Evolutionary conservation across 192 early-diverging fungal species (phyloP).

Genomic region (Martensiomyces pterosporus): DNA sequence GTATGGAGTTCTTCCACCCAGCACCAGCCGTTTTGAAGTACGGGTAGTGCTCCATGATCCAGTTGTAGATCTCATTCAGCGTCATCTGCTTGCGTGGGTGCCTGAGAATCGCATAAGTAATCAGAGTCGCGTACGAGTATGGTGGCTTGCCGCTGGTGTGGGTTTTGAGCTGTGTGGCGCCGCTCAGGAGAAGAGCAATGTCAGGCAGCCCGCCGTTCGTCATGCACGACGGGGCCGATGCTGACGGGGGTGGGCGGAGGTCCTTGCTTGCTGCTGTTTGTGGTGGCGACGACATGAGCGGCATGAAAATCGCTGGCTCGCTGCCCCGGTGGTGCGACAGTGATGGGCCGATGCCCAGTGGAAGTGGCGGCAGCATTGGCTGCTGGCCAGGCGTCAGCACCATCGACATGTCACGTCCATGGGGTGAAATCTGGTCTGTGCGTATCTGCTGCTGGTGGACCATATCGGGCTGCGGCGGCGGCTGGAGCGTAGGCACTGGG

Average conservation of each 20-base stretch:
- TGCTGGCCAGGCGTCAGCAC: no score
- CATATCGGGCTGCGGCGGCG: no score
- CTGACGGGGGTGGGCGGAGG: no score
- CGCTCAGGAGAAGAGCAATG: conserved; percentile 44
- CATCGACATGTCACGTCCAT: no score
- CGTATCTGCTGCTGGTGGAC: conserved; percentile 1
- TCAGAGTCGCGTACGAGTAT: conserved; percentile 77
- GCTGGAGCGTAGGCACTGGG: conserved; percentile 11
- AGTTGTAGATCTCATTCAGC: conserved; percentile 81
- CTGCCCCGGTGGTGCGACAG: no score
- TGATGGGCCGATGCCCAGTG: neutral
- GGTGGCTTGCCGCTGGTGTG: conserved; percentile 64
- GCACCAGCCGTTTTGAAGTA: conserved; percentile 71
- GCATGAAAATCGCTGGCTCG: neutral
- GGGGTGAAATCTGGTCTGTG: no score
- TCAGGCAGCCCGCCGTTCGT: conserved; percentile 11
- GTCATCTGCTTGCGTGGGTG: conserved; percentile 67
- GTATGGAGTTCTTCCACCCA: conserved; percentile 83
- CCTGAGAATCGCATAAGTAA: conserved; percentile 74
- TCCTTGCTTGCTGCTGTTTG: no score
- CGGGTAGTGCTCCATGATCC: conserved; percentile 70
- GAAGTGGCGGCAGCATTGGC: no score
- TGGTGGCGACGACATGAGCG: neutral
- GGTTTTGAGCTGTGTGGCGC: conserved; percentile 33
- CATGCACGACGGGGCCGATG: neutral